Base-by-base conservation (phyloP, 495 filamentous ascomycete species). In the Penicillium nucicola region DNA sequence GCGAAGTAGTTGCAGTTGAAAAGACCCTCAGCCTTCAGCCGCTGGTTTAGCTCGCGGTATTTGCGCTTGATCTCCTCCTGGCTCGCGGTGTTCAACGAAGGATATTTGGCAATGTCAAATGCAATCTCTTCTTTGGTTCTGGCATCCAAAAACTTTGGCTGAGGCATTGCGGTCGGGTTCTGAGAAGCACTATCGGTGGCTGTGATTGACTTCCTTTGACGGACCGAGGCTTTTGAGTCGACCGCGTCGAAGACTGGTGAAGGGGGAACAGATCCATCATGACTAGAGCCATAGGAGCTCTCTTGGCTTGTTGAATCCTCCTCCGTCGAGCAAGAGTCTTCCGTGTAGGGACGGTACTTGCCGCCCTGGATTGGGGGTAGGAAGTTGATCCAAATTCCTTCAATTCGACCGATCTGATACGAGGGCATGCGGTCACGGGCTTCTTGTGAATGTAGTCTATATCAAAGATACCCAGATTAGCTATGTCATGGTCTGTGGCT, bases 341-440 rank as follows among this genome's bases (percentile, higher is more conserved):
- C 66, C 28, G 60, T 58, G 46, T 81, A 79, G 4, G 72, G 68
- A 53, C 88, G 82, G 68, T 95, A 97, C 53, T 75, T 81, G 20
- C 93, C 93, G 44, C 92, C 92, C 65, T 97, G 95, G 41, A 98
- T 89, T 5, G 93, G 93, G 14, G 93, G 92, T 5, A 88, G 61
- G 67, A 96, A 96, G 65, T 96, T 96, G 45, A 76, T 71, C 93
- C 93, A 98, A 48, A 70, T 76, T 23, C 88, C 90, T 60, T 92
- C 80, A 36, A 96, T 80, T 53, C 78, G 79, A 37, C 93, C 93
- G 64, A 98, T 91, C 46, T 89, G 84, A 64, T 88, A 98, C 42
- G 76, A 78, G 25, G 81, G 66, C 90, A 97, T 97, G 59, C 79
- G 83, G 45, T 83, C 64, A 52, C 80, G 79, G 30, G 95, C 84